Percentiles rank a stretch among this genome's conserved stretches.
Evolutionary conservation across 2,329 filamentous ascomycete genomes (phyloP).

Genomic region (Aureobasidium sp.): DNA sequence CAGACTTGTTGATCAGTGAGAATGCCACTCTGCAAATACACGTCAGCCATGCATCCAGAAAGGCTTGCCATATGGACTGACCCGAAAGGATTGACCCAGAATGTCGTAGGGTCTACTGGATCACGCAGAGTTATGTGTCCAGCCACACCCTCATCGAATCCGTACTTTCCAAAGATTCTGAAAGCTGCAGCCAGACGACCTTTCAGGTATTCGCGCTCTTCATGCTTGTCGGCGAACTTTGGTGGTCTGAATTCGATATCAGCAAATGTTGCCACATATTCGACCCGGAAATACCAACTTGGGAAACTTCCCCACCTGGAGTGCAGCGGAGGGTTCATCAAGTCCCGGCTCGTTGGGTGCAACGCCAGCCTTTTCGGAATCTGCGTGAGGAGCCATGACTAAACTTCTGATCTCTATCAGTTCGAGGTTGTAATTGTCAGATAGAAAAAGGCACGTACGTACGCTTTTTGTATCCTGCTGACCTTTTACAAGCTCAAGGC

Average conservation of each 20-base stretch:
- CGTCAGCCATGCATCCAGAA: background rate
- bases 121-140: slow-evolving; percentile 40
- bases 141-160: slow-evolving; percentile 28
- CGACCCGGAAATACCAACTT: background rate
- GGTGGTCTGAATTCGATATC: slow-evolving; percentile 17
- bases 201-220: slow-evolving; percentile 37
- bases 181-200: slow-evolving; percentile 41
- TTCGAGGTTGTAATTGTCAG: background rate
- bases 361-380: slow-evolving; percentile 11
- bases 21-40: slow-evolving; percentile 35
- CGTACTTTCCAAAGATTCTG: slow-evolving; percentile 34
- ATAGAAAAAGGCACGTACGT: background rate
- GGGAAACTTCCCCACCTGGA: slow-evolving; percentile 17
- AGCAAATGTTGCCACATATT: background rate
- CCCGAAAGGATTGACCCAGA: slow-evolving; percentile 35
- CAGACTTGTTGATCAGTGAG: slow-evolving; percentile 37
- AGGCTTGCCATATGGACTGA: background rate
- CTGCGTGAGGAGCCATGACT: slow-evolving; percentile 19
- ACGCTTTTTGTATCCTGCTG: background rate
- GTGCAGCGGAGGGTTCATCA: slow-evolving; percentile 11
- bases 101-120: slow-evolving; percentile 32
- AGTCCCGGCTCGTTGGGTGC: slow-evolving; percentile 19
- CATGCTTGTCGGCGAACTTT: slow-evolving; percentile 32
- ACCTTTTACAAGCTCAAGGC: background rate
- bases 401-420: background rate